Percentiles rank a stretch among this genome's conserved stretches.
Conservation (phyloP, 805 yeast species). For the Zygotorulaspora sp. region DNA sequence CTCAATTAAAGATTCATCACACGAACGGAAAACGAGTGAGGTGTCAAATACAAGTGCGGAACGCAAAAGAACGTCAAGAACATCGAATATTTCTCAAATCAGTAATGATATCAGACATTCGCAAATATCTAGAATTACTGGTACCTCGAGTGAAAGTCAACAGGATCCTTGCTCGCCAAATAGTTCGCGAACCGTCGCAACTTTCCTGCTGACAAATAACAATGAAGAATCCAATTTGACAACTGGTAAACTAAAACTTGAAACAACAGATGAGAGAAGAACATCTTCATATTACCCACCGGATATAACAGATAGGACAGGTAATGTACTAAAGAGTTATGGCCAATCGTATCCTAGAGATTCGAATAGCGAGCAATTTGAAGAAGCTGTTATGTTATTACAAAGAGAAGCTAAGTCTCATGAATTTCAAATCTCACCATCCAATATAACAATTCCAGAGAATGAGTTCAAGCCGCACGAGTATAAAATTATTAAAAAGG, state of each 20-base stretch:
- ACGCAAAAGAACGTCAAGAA: neutral
- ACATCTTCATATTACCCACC: conserved; percentile 1
- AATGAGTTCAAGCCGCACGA: conserved; percentile 16
- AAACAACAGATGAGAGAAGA: conserved; percentile 1
- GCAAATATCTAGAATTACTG: neutral
- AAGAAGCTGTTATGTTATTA: conserved; percentile 26
- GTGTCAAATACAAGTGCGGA: neutral
- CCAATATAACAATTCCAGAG: conserved; percentile 1
- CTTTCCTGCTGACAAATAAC: conserved; percentile 8
- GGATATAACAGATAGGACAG: conserved; percentile 1
- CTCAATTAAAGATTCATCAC: neutral
- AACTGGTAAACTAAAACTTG: conserved; percentile 1
- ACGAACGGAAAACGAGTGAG: neutral
- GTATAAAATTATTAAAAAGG: conserved; percentile 14
- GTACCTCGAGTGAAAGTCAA: neutral
- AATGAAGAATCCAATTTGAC: neutral
- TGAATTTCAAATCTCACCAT: conserved; percentile 9
- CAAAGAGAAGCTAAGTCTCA: conserved; percentile 16
- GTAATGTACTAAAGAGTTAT: neutral
- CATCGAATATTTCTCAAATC: neutral
- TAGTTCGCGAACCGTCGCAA: conserved; percentile 15
- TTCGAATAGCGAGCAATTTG: conserved; percentile 14
- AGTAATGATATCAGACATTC: neutral
- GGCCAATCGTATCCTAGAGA: neutral
- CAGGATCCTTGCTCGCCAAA: conserved; percentile 1